These are phyloP conservation scores for Cinnamomum chago DNA, from an alignment of 164 flowering plant genomes.

Conservation along the genomic window DNA sequence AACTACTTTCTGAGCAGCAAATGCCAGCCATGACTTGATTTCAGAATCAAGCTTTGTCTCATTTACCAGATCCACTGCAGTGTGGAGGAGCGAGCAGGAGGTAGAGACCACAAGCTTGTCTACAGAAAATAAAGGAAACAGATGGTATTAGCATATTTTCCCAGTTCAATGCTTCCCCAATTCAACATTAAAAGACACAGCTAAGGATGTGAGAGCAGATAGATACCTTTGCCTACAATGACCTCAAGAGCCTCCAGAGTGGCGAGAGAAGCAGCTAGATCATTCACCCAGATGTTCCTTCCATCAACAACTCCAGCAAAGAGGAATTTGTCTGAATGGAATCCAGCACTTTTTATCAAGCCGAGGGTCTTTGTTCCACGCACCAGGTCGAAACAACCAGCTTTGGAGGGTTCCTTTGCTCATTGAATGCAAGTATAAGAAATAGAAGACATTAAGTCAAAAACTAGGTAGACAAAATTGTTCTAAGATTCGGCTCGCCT, in stretches of 20 bases:
- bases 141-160: slow-evolving; percentile 1
- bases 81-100: slow-evolving; percentile 79
- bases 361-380: slow-evolving; percentile 68
- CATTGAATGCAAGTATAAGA: too few relatives aligned
- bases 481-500: too few relatives aligned
- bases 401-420: too few relatives aligned
- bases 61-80: slow-evolving; percentile 70
- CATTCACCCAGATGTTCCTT: slow-evolving; percentile 79
- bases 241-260: slow-evolving; percentile 49
- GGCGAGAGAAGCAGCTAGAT: slow-evolving; percentile 51
- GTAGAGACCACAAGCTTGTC: slow-evolving; percentile 76
- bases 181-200: not conserved
- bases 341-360: slow-evolving; percentile 44
- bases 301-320: slow-evolving; percentile 86
- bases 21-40: slow-evolving; percentile 76
- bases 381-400: slow-evolving; percentile 60
- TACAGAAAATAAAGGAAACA: slow-evolving; percentile 18
- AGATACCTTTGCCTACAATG: slow-evolving; percentile 67
- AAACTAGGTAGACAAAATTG: too few relatives aligned
- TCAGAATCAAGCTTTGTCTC: slow-evolving; percentile 71
- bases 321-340: slow-evolving; percentile 54
- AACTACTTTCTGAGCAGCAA: slow-evolving; percentile 66
- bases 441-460: too few relatives aligned
- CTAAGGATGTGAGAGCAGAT: not conserved
- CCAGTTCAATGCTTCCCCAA: not conserved